Conservation (phyloP, 495 filamentous ascomycete genomes). For the Aspergillus olivimuriae region DNA sequence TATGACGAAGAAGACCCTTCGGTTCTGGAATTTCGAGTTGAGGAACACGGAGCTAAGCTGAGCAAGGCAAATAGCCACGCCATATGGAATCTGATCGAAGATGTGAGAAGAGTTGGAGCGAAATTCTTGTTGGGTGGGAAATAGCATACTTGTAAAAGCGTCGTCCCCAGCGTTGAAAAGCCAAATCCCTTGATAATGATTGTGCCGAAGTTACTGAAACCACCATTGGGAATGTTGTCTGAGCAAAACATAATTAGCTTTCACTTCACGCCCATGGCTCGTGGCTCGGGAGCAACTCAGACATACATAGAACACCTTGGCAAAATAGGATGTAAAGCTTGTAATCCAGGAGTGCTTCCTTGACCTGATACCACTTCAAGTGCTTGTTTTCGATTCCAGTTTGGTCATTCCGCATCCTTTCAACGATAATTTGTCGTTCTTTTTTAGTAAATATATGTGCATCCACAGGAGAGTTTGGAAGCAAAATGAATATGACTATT, state of each 20-base stretch:
- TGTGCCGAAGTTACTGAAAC: conserved; percentile 41
- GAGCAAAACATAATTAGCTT: conserved; percentile 3
- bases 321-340: conserved; percentile 46
- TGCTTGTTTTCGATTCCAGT: conserved; percentile 42
- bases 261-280: too few relatives aligned
- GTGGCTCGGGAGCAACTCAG: too few relatives aligned
- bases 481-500: conserved; percentile 28
- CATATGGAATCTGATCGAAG: conserved; percentile 59
- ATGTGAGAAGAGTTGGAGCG: too few relatives aligned
- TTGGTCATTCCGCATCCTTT: conserved; percentile 36
- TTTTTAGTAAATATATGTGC: conserved; percentile 38
- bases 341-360: conserved; percentile 39
- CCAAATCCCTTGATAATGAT: conserved; percentile 48
- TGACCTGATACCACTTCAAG: conserved; percentile 44
- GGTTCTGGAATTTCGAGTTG: conserved; percentile 51
- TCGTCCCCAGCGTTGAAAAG: conserved; percentile 48
- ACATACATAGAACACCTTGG: conserved; percentile 18
- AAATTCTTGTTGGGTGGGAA: background rate
- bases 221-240: conserved; percentile 42
- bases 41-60: conserved; percentile 51
- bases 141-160: conserved; percentile 35
- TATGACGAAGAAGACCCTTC: conserved; percentile 48
- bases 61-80: conserved; percentile 47
- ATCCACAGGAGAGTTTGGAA: conserved; percentile 40
- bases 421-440: conserved; percentile 36